A percentile compares a stretch with the other conserved stretches of the same genome.
phyloP scores from a whole-genome alignment of 768 basidiomycete genomes.

The Tulasnella sp. region DNA sequence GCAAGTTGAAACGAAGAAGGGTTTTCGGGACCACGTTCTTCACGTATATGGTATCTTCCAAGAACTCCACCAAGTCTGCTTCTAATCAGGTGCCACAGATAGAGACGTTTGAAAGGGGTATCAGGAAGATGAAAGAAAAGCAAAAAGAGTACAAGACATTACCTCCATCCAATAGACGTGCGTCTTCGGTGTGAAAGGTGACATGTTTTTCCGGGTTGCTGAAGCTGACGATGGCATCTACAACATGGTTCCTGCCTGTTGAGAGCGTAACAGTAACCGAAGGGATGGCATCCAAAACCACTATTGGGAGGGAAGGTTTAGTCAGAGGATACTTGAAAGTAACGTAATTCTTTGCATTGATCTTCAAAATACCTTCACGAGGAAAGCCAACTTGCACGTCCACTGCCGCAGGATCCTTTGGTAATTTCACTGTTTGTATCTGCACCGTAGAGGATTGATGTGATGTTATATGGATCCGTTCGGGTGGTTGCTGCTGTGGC shows the following conservation, averaged over 20 bases:
- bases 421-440: not conserved
- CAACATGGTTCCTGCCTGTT: conserved; percentile 58
- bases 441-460: not conserved
- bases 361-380: conserved; percentile 20
- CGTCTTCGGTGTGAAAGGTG: conserved; percentile 13
- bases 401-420: conserved; percentile 25
- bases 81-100: too few species aligned
- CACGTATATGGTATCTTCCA: not conserved
- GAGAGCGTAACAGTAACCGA: conserved; percentile 45
- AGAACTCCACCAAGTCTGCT: not conserved
- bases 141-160: too few species aligned
- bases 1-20: conserved; percentile 8
- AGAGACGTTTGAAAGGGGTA: too few species aligned
- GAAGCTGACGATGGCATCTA: conserved; percentile 42
- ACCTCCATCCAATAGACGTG: conserved; percentile 10
- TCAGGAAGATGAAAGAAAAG: too few species aligned
- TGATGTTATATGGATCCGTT: not conserved
- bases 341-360: too few species aligned
- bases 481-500: not conserved
- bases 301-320: too few species aligned
- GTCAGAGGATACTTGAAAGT: too few species aligned
- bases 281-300: conserved; percentile 51
- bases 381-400: conserved; percentile 42
- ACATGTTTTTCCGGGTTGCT: conserved; percentile 38
- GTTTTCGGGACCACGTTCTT: conserved; percentile 3